Evolutionary conservation across 2,329 filamentous ascomycete species (phyloP).

Genomic region (Colletotrichum cereale): DNA sequence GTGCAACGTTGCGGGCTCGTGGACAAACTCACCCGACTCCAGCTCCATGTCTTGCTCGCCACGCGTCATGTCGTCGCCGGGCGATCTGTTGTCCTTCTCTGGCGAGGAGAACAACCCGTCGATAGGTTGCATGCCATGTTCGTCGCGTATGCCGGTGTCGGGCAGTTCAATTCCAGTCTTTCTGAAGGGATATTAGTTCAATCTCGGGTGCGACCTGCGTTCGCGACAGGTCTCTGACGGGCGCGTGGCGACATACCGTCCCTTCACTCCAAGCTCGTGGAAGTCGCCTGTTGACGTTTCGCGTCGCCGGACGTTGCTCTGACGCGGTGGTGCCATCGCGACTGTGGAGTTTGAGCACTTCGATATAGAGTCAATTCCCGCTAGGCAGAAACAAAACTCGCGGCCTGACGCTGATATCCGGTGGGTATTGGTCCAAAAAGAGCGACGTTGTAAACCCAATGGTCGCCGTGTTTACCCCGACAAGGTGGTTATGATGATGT

Average conservation of each 20-base stretch:
- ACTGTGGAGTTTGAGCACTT: conserved; percentile 6
- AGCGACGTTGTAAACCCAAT: neutral
- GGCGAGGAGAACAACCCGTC: conserved; percentile 92
- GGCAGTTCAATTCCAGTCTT: conserved; percentile 89
- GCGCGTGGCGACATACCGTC: conserved; percentile 57
- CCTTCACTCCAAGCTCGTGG: conserved; percentile 63
- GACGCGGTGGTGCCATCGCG: conserved; percentile 38
- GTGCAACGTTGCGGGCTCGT: neutral
- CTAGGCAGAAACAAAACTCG: neutral
- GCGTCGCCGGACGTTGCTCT: conserved; percentile 32
- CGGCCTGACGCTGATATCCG: neutral
- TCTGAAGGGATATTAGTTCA: conserved; percentile 59
- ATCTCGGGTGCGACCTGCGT: neutral
- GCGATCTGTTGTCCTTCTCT: conserved; percentile 58
- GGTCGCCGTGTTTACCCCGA: conserved; percentile 23
- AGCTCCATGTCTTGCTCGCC: conserved; percentile 67
- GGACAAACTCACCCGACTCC: conserved; percentile 58
- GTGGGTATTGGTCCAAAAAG: neutral
- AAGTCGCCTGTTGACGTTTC: conserved; percentile 54
- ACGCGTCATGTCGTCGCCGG: conserved; percentile 47
- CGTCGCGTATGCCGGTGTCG: conserved; percentile 85
- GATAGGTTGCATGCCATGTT: conserved; percentile 90
- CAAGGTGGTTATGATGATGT: conserved; percentile 12
- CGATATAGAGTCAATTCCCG: neutral
- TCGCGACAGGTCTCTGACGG: neutral